Base-by-base conservation (phyloP, 2,329 filamentous ascomycete species). In the Lojkania enalia region DNA sequence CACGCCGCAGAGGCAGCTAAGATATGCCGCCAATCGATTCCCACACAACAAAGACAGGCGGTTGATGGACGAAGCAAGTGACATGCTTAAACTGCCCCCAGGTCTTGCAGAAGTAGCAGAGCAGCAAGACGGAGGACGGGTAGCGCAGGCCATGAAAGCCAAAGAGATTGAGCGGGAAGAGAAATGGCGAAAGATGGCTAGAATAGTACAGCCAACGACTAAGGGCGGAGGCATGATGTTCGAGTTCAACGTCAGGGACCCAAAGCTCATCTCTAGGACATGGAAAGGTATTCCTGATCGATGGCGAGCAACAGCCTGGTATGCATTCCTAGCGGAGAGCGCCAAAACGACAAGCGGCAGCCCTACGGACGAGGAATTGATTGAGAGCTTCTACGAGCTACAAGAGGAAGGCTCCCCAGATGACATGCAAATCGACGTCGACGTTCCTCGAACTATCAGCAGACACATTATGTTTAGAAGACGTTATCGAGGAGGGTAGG, bases 201-300 rank as follows among this genome's bases (percentile, higher is more conserved):
- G 71, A 27, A 57, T 71, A 14, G 61, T 68, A 13, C 75, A 74
- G 42, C 65, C 71, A 5, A 74, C 71, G 5, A 67, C 71, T 21
- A 69, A 75, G 41, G 80, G 82, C 16, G 81, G 80, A 13, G 82
- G 83, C 13, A 85, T 83, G 79, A 74, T 73, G 11, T 86, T 85
- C 52, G 87, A 90, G 42, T 97, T 97, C 64, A 90, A 96, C 69
- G 80, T 82, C 27, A 83, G 80, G 52, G 88, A 87, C 65, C 79
- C 87, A 4, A 78, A 96, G 68, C 76, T 99, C 32, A 85, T 96
- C 46, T 87, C 91, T 55, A 83, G 94, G 44, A 95, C 90, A 1
- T 99, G 94, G 94, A 99, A 99, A 67, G 94, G 94, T 20, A 96
- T 99, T 52, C 94, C 94, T 0, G 94, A 99, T 70, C 84, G 90